phyloP scores from a whole-genome alignment of 306 rosid genomes.

The Glycyrrhiza uralensis region DNA sequence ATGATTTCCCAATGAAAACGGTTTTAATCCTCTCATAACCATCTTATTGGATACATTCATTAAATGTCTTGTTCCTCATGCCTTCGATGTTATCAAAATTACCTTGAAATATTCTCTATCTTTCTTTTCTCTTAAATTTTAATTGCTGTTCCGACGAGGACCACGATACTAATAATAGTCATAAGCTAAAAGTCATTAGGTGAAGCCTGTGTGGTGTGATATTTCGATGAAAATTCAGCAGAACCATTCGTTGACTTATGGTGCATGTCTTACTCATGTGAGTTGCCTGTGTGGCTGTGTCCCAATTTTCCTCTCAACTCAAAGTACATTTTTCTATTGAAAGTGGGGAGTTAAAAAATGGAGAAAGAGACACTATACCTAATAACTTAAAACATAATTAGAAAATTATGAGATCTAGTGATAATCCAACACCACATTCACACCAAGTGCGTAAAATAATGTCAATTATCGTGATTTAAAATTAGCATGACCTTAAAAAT shows the following conservation, averaged over 20 bases:
- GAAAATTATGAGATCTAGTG: neutral
- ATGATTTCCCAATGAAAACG: no score
- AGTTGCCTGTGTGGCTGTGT: neutral
- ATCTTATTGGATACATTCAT: no score
- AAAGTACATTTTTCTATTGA: neutral
- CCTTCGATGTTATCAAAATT: no score
- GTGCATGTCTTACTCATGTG: neutral
- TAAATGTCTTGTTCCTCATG: no score
- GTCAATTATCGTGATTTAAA: neutral
- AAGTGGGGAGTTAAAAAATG: neutral
- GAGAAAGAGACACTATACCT: neutral
- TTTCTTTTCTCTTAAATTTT: no score
- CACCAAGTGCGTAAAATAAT: neutral
- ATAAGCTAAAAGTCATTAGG: neutral
- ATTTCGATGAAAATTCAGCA: no score
- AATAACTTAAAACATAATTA: neutral
- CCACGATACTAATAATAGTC: no score
- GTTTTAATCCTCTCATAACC: no score
- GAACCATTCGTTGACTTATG: neutral
- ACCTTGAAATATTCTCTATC: no score
- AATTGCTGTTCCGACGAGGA: no score
- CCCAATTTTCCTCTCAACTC: neutral
- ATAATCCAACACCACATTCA: neutral
- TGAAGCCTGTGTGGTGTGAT: neutral
- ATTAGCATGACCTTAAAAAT: neutral